Evolutionary conservation across 2,329 filamentous ascomycete genomes (phyloP).

Genomic region (Colletotrichum orbiculare): DNA sequence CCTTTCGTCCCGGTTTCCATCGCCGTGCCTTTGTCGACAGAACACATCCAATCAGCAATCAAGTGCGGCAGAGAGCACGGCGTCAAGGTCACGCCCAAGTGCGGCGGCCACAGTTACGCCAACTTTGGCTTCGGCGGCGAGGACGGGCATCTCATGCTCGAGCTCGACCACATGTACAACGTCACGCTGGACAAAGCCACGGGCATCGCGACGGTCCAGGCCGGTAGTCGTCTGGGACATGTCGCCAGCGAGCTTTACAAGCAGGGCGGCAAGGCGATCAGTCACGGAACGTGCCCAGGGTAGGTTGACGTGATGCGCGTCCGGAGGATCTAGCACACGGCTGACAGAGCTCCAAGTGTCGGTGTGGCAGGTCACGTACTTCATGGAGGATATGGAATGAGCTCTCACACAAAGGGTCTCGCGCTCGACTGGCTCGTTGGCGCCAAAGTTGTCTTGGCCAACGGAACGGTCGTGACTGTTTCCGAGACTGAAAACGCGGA

Average conservation of each 20-base stretch:
- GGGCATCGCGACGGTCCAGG: slow-evolving; percentile 50
- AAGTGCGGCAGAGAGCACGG: slow-evolving; percentile 53
- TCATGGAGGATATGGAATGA: slow-evolving; percentile 51
- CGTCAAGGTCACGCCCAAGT: slow-evolving; percentile 61
- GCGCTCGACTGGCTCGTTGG: slow-evolving; percentile 49
- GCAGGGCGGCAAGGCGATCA: slow-evolving; percentile 49
- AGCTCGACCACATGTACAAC: slow-evolving; percentile 52
- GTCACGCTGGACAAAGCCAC: slow-evolving; percentile 46
- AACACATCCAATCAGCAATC: slow-evolving; percentile 57
- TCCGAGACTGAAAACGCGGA: slow-evolving; percentile 49
- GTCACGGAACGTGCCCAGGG: slow-evolving; percentile 56
- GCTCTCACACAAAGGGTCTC: slow-evolving; percentile 39
- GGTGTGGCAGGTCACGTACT: slow-evolving; percentile 58
- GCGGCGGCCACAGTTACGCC: slow-evolving; percentile 65
- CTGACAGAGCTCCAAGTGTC: slow-evolving; percentile 43
- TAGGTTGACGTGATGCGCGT: not conserved
- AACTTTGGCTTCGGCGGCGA: slow-evolving; percentile 58
- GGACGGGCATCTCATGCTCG: slow-evolving; percentile 54
- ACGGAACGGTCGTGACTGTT: slow-evolving; percentile 44
- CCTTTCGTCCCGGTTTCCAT: slow-evolving; percentile 46
- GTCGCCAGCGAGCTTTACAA: slow-evolving; percentile 50
- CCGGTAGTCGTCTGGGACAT: slow-evolving; percentile 56
- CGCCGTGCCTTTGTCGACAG: slow-evolving; percentile 44
- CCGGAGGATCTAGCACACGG: not conserved
- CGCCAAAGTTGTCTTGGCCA: slow-evolving; percentile 50